These are phyloP conservation scores for Incumbomyces lentus DNA, from an alignment of 2,329 filamentous ascomycete species.

Conservation along the genomic window DNA sequence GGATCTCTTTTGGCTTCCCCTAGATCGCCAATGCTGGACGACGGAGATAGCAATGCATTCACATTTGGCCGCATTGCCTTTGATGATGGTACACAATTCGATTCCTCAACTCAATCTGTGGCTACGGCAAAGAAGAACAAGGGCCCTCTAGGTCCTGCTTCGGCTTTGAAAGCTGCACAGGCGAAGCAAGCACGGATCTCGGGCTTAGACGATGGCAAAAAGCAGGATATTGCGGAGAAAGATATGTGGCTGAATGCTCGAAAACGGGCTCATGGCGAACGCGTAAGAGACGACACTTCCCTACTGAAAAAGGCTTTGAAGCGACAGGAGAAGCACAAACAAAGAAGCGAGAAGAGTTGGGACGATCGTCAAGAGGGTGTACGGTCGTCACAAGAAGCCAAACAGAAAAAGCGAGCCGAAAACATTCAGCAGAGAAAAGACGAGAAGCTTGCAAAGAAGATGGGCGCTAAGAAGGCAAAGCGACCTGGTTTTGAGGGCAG, in stretches of 20 bases:
- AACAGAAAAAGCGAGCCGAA: constrained; percentile 71
- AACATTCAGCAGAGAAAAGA: constrained; percentile 66
- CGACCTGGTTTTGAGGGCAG: constrained; percentile 63
- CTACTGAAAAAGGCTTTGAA: constrained; percentile 91
- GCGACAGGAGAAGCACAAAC: constrained; percentile 80
- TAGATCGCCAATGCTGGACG: constrained; percentile 35
- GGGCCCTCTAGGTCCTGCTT: constrained; percentile 74
- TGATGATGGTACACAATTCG: constrained; percentile 69
- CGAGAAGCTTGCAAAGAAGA: constrained; percentile 50
- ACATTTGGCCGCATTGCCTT: constrained; percentile 89
- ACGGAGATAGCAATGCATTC: constrained; percentile 52
- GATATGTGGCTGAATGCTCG: constrained; percentile 88
- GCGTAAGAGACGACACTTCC: constrained; percentile 74
- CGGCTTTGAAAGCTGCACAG: constrained; percentile 74
- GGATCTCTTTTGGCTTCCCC: constrained; percentile 48
- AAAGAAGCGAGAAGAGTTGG: constrained; percentile 88
- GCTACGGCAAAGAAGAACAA: constrained; percentile 52
- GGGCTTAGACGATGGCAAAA: constrained; percentile 66
- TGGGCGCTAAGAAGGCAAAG: constrained; percentile 43
- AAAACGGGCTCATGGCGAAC: constrained; percentile 78
- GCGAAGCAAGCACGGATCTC: constrained; percentile 74
- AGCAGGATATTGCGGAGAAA: constrained; percentile 81
- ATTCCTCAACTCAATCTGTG: constrained; percentile 54
- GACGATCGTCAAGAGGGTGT: constrained; percentile 61
- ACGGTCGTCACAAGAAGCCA: constrained; percentile 63